Evolutionary conservation across 192 early-diverging fungal species (phyloP).

Genomic region (Linnemannia schmuckeri): DNA sequence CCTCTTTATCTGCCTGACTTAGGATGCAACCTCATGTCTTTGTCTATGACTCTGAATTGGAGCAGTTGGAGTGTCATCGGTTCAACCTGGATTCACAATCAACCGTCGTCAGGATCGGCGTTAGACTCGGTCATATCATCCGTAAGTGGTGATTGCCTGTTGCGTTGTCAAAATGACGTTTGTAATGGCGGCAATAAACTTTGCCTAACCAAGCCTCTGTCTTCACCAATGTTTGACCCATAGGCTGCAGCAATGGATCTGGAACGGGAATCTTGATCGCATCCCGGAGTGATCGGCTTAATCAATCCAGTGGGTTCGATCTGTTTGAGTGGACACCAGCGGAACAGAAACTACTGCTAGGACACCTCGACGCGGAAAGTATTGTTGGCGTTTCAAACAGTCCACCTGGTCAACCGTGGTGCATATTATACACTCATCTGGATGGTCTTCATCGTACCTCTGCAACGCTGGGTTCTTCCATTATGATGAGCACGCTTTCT

Average conservation of each 20-base stretch:
- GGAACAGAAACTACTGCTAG: slow-evolving; percentile 17
- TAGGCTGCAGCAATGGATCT: slow-evolving; percentile 6
- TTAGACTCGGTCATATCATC: slow-evolving; percentile 9
- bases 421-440: neutral
- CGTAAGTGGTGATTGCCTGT: slow-evolving; percentile 1
- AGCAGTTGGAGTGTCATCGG: slow-evolving; percentile 33
- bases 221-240: neutral
- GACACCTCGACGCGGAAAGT: slow-evolving; percentile 1
- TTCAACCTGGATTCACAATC: neutral
- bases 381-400: slow-evolving; percentile 12
- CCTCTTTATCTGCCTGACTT: neutral
- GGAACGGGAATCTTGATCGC: slow-evolving; percentile 8
- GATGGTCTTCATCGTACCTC: neutral
- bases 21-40: slow-evolving; percentile 25
- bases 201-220: neutral
- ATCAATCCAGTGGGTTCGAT: slow-evolving; percentile 2
- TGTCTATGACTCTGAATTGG: slow-evolving; percentile 15
- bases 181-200: neutral
- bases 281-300: neutral
- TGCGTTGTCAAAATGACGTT: neutral
- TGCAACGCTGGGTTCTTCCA: neutral
- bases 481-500: neutral
- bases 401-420: neutral
- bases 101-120: slow-evolving; percentile 2
- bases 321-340: slow-evolving; percentile 32